Percentiles rank a stretch among this genome's conserved stretches.
phyloP scores from a whole-genome alignment of 805 yeast species.

The Barnettozyma vustinii region DNA sequence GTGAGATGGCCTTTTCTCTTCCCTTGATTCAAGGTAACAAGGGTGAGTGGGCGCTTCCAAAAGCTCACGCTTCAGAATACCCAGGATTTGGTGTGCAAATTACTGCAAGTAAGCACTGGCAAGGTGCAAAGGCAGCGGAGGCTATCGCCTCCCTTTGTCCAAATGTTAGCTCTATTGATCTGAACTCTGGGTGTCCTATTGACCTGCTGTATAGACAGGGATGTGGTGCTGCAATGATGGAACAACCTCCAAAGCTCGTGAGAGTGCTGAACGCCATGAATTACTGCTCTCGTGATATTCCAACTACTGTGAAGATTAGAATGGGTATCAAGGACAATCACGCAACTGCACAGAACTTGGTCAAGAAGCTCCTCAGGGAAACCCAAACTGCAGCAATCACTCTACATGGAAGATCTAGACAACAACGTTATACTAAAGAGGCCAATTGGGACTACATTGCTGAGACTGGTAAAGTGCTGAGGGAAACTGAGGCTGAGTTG shows the following conservation, averaged over 20 bases:
- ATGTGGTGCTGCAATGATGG: constrained; percentile 91
- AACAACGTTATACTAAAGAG: constrained; percentile 84
- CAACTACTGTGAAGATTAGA: constrained; percentile 87
- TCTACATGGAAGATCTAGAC: constrained; percentile 93
- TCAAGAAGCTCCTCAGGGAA: constrained; percentile 65
- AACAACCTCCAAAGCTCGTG: constrained; percentile 75
- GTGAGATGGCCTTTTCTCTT: constrained; percentile 89
- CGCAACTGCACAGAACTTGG: constrained; percentile 80
- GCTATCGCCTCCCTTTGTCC: constrained; percentile 54
- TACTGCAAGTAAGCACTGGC: constrained; percentile 90
- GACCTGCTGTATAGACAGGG: constrained; percentile 92
- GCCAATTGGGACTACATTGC: constrained; percentile 92
- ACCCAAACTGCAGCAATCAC: constrained; percentile 88
- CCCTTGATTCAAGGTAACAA: constrained; percentile 88
- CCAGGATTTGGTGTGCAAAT: constrained; percentile 94
- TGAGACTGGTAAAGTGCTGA: constrained; percentile 63
- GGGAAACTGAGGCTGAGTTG: constrained; percentile 47
- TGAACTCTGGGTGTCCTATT: constrained; percentile 97
- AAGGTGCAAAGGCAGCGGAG: constrained; percentile 90
- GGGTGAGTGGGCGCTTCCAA: constrained; percentile 96
- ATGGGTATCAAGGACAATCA: constrained; percentile 84
- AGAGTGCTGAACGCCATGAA: constrained; percentile 86
- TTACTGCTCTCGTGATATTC: constrained; percentile 82
- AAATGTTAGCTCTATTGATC: constrained; percentile 73
- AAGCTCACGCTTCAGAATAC: constrained; percentile 74